Conservation (phyloP, 495 filamentous ascomycete genomes). For the Aspergillus ellipticus region DNA sequence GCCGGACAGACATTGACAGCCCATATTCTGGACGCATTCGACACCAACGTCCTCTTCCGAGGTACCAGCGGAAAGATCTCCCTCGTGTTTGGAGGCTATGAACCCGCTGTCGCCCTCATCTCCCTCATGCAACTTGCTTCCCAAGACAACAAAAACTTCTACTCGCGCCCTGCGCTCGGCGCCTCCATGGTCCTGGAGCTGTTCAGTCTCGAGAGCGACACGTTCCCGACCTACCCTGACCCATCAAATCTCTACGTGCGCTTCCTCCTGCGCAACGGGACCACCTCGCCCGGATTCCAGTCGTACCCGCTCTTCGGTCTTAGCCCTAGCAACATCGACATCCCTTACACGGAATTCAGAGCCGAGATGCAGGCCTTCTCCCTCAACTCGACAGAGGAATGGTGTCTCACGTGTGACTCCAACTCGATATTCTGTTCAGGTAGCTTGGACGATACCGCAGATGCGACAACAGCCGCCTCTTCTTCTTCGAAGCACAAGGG, state of each 20-base stretch:
- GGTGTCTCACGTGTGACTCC: slow-evolving; percentile 69
- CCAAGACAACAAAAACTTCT: slow-evolving; percentile 55
- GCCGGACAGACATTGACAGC: slow-evolving; percentile 62
- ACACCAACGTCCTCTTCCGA: slow-evolving; percentile 40
- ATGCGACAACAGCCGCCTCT: slow-evolving; percentile 1
- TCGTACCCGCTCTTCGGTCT: slow-evolving; percentile 67
- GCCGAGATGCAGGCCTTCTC: slow-evolving; percentile 57
- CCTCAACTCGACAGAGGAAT: slow-evolving; percentile 54
- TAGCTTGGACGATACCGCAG: slow-evolving; percentile 13
- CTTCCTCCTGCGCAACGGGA: slow-evolving; percentile 75
- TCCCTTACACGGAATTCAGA: slow-evolving; percentile 63
- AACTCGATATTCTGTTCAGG: slow-evolving; percentile 53
- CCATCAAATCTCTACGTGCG: slow-evolving; percentile 63
- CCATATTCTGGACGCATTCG: slow-evolving; percentile 55
- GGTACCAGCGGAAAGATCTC: slow-evolving; percentile 50
- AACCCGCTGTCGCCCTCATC: slow-evolving; percentile 71
- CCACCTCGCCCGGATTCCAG: slow-evolving; percentile 47
- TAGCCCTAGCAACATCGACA: slow-evolving; percentile 40
- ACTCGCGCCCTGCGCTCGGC: slow-evolving; percentile 65
- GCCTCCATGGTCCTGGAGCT: slow-evolving; percentile 72
- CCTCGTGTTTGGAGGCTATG: slow-evolving; percentile 67
- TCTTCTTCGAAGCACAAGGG: slow-evolving; percentile 3
- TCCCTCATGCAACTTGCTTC: slow-evolving; percentile 59
- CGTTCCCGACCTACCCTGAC: slow-evolving; percentile 44
- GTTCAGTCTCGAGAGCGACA: slow-evolving; percentile 54